Evolutionary conservation across 345 rosid species (phyloP), one percentile per base, ranked within the genome.

Genomic region (Ceriops tagal): DNA sequence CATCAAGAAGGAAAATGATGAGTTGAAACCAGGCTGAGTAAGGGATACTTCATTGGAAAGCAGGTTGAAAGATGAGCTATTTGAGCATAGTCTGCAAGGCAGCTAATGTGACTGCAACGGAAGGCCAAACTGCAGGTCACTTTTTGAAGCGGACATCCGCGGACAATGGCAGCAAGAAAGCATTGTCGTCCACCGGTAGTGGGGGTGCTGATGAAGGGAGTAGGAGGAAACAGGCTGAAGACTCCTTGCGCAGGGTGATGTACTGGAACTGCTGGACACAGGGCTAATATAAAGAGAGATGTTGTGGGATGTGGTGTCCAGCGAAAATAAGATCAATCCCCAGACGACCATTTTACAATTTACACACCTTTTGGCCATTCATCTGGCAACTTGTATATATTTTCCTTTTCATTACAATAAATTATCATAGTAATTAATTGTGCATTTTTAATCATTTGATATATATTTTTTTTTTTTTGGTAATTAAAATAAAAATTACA

Each of bases 191-290:
- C 47, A 53, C 53, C 5, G 71, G 43, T 31, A 43, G 67, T 10
- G 62, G 26, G 43, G 55, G 28, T 49, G 22, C 62, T 59, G 15
- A 69, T 53, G 6, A 67, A 60, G 47, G 47, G 16, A 39, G 15
- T 39, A 39, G 47, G 59, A 53, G 51, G 35, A 70, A 64, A 52
- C 75, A 78, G 55, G 35, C 75, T 0, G 81, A 78, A 21, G 86
- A 83, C 2, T 75, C 89, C 4, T 64, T 83, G 39, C 78, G 61
- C 53, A 81, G 62, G 24, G 75, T 83, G 32, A 76, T 86, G 82
- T 82, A 73, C 74, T 68, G 80, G 71, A 81, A 78, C 66, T 82
- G 86, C 73, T 83, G 86, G 89, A 72, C 75, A 8, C 84, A 71
- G 18, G 62, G 62, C 43, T 79, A 34, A 34, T 6, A 6, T 34